These are phyloP conservation scores for Ceratobasidium sp. DNA, from an alignment of 1,284 basidiomycete genomes.

Conservation along the genomic window DNA sequence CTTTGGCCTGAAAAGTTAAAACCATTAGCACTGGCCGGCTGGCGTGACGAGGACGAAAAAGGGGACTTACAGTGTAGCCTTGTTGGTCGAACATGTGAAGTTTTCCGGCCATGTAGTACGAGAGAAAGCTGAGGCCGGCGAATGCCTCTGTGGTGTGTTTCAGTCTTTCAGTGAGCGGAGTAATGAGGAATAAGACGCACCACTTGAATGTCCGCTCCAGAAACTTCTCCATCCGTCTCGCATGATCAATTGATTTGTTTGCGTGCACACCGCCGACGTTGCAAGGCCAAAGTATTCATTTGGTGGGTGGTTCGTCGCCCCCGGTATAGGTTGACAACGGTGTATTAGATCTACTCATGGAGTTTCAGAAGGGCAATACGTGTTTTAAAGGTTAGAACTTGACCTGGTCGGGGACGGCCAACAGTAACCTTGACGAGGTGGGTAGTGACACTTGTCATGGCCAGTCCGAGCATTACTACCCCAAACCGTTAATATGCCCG, in stretches of 20 bases:
- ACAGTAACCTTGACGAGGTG: constrained; percentile 85
- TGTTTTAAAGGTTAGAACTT: constrained; percentile 39
- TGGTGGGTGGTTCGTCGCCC: constrained; percentile 71
- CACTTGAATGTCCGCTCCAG: constrained; percentile 90
- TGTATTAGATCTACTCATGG: constrained; percentile 62
- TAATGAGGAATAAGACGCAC: constrained; percentile 61
- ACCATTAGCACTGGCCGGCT: not conserved
- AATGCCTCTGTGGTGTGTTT: constrained; percentile 76
- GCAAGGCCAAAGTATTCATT: constrained; percentile 72
- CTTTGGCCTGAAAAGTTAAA: constrained; percentile 67
- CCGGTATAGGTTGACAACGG: constrained; percentile 81
- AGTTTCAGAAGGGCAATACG: not conserved
- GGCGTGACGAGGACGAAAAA: not conserved
- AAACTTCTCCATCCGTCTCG: constrained; percentile 94
- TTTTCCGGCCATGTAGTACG: constrained; percentile 92
- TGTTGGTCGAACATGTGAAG: constrained; percentile 88
- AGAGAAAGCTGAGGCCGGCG: constrained; percentile 90
- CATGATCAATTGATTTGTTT: constrained; percentile 69
- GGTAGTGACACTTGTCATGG: constrained; percentile 84
- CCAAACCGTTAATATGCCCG: constrained; percentile 20
- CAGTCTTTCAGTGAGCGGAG: not conserved
- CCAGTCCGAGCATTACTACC: constrained; percentile 78
- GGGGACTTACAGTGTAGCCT: constrained; percentile 71
- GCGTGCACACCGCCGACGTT: constrained; percentile 83
- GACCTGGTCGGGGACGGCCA: constrained; percentile 89